Conservation (phyloP, 305 asterid genomes). For the Rubia tinctorum region DNA sequence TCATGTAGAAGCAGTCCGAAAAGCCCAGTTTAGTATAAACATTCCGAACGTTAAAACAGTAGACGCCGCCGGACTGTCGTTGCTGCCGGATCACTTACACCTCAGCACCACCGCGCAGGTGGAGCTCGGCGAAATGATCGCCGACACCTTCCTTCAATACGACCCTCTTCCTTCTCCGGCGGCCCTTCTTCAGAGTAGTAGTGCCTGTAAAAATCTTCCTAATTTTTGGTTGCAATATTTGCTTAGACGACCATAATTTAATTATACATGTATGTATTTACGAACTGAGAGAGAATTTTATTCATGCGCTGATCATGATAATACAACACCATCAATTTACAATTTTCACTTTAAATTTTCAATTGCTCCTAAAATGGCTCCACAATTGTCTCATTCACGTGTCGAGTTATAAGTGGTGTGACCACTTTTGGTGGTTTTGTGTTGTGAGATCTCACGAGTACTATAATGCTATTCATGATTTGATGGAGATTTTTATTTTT, state of each 20-base stretch:
- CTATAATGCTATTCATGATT: no score
- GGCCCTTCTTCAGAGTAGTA: constrained; percentile 3
- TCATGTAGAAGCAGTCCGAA: constrained; percentile 22
- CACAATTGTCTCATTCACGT: no score
- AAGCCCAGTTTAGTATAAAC: constrained; percentile 25
- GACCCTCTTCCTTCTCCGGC: constrained; percentile 16
- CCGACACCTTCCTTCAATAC: constrained; percentile 24
- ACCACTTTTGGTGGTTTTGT: no score
- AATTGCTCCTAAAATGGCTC: no score
- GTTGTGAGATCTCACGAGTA: no score
- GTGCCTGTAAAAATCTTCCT: constrained; percentile 1
- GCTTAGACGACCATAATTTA: background rate
- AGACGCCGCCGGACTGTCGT: constrained; percentile 33
- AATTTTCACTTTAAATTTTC: no score
- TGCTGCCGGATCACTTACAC: constrained; percentile 35
- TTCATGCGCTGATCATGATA: no score
- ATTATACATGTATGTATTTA: no score
- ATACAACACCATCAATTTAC: background rate
- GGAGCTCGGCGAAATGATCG: constrained; percentile 33
- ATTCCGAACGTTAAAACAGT: constrained; percentile 29
- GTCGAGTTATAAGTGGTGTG: no score
- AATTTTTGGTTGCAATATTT: constrained; percentile 2
- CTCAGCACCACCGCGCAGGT: constrained; percentile 36
- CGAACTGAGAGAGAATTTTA: background rate
- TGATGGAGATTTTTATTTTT: no score